phyloP scores from a whole-genome alignment of 805 yeast species.

The Spathaspora sp. region DNA sequence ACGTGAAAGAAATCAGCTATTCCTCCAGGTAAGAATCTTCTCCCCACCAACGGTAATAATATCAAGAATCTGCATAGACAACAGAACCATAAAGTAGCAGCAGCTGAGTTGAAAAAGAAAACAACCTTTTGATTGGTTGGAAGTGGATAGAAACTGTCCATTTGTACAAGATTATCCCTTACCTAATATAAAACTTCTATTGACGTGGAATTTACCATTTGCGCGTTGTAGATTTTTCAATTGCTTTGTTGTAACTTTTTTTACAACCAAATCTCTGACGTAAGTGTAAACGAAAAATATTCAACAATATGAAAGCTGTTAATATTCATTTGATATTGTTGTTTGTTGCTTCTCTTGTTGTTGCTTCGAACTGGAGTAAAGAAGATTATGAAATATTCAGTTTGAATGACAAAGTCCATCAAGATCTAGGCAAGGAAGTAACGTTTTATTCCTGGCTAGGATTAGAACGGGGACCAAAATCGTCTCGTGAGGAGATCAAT shows the following conservation, averaged over 20 bases:
- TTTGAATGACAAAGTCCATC: conserved; percentile 58
- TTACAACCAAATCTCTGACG: not conserved
- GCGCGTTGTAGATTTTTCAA: not conserved
- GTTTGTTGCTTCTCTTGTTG: conserved; percentile 8
- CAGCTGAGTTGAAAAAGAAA: conserved; percentile 30
- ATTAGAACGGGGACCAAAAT: conserved; percentile 41
- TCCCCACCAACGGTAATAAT: conserved; percentile 61
- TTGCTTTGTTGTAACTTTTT: not conserved
- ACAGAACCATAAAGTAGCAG: conserved; percentile 46
- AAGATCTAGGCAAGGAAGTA: conserved; percentile 57
- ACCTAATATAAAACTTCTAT: not conserved
- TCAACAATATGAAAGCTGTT: not conserved
- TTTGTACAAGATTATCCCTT: conserved; percentile 6
- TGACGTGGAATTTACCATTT: not conserved
- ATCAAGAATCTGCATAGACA: conserved; percentile 47
- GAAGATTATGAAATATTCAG: conserved; percentile 81
- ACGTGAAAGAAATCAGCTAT: conserved; percentile 61
- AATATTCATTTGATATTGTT: conserved; percentile 1
- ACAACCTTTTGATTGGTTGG: conserved; percentile 26
- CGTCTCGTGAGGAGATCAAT: conserved; percentile 51
- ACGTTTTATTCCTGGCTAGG: conserved; percentile 70
- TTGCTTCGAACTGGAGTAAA: conserved; percentile 48
- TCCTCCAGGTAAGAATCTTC: conserved; percentile 64
- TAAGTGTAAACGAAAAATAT: not conserved
- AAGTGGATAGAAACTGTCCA: conserved; percentile 35